phyloP scores from a whole-genome alignment of 257 asterid genomes.

The Solanum medicagineum region DNA sequence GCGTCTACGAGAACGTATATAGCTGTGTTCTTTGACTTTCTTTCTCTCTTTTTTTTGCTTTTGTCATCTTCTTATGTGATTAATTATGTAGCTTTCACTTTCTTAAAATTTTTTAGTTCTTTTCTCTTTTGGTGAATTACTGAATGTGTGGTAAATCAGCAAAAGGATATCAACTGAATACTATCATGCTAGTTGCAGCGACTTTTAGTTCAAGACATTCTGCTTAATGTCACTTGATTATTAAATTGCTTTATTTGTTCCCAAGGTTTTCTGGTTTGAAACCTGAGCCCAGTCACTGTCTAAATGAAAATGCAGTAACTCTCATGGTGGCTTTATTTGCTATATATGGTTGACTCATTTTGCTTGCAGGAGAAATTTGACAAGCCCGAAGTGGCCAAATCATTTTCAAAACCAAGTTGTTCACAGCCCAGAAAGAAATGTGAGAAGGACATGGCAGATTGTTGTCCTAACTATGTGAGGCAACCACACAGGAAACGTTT shows the following conservation, averaged over 20 bases:
- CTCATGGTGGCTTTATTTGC: neutral
- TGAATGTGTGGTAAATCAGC: neutral
- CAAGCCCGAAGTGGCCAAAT: conserved; percentile 17
- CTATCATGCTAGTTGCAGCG: neutral
- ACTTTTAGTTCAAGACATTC: neutral
- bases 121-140: neutral
- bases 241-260: neutral
- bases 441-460: conserved; percentile 1
- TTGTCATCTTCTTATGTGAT: neutral
- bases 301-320: neutral
- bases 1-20: neutral
- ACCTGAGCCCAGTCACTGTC: neutral
- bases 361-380: conserved; percentile 31
- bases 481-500: conserved; percentile 12
- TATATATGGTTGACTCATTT: neutral
- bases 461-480: conserved; percentile 9
- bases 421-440: conserved; percentile 12
- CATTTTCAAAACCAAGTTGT: conserved; percentile 8
- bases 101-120: neutral
- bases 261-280: neutral
- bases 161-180: neutral
- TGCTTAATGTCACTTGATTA: neutral
- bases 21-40: neutral
- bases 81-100: neutral
- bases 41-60: neutral